phyloP scores from a whole-genome alignment of 2,329 filamentous ascomycete genomes.

The Lecanicillium sp. region DNA sequence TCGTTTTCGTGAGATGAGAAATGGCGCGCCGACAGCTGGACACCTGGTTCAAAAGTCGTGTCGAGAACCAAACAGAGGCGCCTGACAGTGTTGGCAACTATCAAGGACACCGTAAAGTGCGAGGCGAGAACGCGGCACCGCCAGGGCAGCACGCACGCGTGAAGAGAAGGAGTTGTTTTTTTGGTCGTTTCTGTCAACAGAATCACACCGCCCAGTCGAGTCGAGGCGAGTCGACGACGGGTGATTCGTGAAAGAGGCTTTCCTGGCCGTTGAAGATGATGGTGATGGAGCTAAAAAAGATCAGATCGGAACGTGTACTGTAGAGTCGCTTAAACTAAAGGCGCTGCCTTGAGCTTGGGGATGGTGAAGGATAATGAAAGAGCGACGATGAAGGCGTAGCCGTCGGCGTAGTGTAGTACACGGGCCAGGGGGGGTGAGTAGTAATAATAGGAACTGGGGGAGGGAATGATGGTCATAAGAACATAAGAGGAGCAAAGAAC shows the following conservation, averaged over 20 bases:
- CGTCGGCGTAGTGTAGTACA: slow-evolving; percentile 10
- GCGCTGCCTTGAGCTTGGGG: slow-evolving; percentile 8
- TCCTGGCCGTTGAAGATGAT: slow-evolving; percentile 1
- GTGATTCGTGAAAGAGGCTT: neutral
- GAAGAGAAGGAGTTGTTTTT: no score
- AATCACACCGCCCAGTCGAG: slow-evolving; percentile 8
- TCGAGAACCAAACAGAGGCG: no score
- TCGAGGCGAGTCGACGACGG: slow-evolving; percentile 12
- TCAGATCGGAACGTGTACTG: neutral
- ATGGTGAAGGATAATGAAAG: neutral
- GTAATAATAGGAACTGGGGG: slow-evolving; percentile 12
- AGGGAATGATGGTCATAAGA: slow-evolving; percentile 3
- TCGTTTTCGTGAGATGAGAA: neutral
- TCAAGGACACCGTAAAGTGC: neutral
- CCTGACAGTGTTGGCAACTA: no score
- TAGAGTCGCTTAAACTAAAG: slow-evolving; percentile 1
- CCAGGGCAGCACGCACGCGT: neutral
- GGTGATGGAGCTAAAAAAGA: neutral
- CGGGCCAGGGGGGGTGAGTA: slow-evolving; percentile 15
- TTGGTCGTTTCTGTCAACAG: neutral
- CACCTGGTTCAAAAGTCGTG: neutral
- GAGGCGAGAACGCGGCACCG: neutral
- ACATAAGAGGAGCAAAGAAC: neutral
- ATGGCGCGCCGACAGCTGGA: neutral
- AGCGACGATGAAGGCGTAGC: slow-evolving; percentile 7